These are phyloP conservation scores for Aspergillus uvarum DNA, from an alignment of 2,329 filamentous ascomycete genomes.

Conservation along the genomic window DNA sequence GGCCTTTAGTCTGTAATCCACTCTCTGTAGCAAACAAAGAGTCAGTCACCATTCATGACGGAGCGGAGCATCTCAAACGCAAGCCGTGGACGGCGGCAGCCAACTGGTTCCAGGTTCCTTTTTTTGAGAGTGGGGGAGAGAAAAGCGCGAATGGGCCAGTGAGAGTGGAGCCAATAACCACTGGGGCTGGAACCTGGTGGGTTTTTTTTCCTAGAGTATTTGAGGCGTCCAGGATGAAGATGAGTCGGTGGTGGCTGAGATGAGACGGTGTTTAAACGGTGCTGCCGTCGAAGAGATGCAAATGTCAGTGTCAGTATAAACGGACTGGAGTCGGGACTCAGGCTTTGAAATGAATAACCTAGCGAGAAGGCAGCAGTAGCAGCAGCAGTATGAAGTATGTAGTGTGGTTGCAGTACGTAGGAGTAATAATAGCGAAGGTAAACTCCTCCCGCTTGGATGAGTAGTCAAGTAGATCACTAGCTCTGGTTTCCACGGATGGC, in stretches of 20 bases:
- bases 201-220: slow-evolving; percentile 12
- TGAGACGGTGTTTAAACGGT: not conserved
- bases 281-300: not conserved
- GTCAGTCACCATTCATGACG: slow-evolving; percentile 12
- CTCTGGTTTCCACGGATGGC: not conserved
- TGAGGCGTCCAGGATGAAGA: slow-evolving; percentile 7
- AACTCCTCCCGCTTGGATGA: too few species aligned
- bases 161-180: slow-evolving; percentile 23
- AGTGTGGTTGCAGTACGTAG: not conserved
- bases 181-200: slow-evolving; percentile 12
- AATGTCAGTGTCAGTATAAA: not conserved
- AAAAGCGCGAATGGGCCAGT: slow-evolving; percentile 14
- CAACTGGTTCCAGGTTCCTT: slow-evolving; percentile 15
- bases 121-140: slow-evolving; percentile 9
- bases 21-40: slow-evolving; percentile 8
- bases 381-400: not conserved
- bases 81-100: slow-evolving; percentile 14
- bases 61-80: slow-evolving; percentile 24
- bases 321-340: too few species aligned
- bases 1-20: not conserved
- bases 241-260: slow-evolving; percentile 5
- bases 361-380: not conserved
- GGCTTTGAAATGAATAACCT: not conserved
- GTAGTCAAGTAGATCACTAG: not conserved
- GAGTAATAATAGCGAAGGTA: too few species aligned